phyloP scores from a whole-genome alignment of 768 basidiomycete genomes.

The Termitomyces titanicus region DNA sequence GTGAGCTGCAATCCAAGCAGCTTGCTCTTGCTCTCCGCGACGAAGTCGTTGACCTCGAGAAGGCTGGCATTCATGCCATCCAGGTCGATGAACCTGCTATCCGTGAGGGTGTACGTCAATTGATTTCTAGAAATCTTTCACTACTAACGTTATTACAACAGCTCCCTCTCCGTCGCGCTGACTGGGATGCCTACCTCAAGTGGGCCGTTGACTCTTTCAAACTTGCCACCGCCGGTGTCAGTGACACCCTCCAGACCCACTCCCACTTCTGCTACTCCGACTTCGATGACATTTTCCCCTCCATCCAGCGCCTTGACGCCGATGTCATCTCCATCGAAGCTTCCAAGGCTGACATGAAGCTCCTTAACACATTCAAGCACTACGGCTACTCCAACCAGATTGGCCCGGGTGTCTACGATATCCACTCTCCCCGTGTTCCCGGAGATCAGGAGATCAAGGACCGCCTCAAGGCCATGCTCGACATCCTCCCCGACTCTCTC shows the following conservation, averaged over 20 bases:
- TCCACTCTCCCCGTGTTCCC: slow-evolving; percentile 99
- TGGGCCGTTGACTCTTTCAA: slow-evolving; percentile 99
- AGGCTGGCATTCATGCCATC: slow-evolving; percentile 94
- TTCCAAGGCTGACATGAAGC: slow-evolving; percentile 98
- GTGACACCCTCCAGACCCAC: slow-evolving; percentile 92
- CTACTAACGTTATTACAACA: slow-evolving; percentile 22
- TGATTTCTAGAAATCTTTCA: not conserved
- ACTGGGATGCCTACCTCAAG: slow-evolving; percentile 94
- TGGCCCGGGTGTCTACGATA: slow-evolving; percentile 97
- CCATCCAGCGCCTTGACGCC: slow-evolving; percentile 93
- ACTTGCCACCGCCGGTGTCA: slow-evolving; percentile 93
- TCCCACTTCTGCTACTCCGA: slow-evolving; percentile 99
- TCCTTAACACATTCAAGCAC: slow-evolving; percentile 91
- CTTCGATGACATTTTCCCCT: slow-evolving; percentile 98
- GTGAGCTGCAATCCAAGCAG: slow-evolving; percentile 97
- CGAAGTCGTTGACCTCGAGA: slow-evolving; percentile 95
- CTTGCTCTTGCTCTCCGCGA: slow-evolving; percentile 97
- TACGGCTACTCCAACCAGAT: slow-evolving; percentile 97
- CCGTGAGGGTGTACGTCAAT: slow-evolving; percentile 83
- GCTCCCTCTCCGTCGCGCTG: slow-evolving; percentile 92
- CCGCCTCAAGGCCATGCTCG: slow-evolving; percentile 81
- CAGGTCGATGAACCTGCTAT: slow-evolving; percentile 99
- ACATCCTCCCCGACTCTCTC: slow-evolving; percentile 74
- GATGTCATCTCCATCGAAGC: slow-evolving; percentile 99
- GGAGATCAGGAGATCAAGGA: slow-evolving; percentile 91